phyloP scores from a whole-genome alignment of 176 grass and related monocot genomes.

The Phyllostachys edulis region DNA sequence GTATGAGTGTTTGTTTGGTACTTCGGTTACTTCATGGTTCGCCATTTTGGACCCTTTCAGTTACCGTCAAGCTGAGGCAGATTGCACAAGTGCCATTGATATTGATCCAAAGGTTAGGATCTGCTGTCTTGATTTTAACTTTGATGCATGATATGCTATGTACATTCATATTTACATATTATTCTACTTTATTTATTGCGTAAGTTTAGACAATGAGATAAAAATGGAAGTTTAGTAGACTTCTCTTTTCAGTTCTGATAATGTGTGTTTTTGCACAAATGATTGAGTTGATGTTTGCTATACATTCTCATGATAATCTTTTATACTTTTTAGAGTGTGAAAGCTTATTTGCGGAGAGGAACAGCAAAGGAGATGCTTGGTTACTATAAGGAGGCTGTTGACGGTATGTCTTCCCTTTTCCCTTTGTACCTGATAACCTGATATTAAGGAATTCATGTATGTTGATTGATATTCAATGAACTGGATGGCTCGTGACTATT shows the following conservation, averaged over 20 bases:
- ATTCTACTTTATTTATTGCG: background rate
- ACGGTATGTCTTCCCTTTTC: conserved; percentile 55
- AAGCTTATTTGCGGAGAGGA: conserved; percentile 95
- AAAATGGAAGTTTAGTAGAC: background rate
- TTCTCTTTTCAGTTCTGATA: background rate
- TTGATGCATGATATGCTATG: background rate
- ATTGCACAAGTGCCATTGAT: conserved; percentile 84
- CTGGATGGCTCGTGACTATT: background rate
- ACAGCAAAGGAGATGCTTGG: conserved; percentile 93
- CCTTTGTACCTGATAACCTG: background rate
- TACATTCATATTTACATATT: background rate
- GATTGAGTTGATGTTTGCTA: background rate
- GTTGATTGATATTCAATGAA: background rate
- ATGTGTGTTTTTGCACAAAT: background rate
- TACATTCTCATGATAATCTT: background rate
- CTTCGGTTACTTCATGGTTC: conserved; percentile 23
- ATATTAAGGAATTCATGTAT: background rate
- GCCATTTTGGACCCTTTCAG: conserved; percentile 44
- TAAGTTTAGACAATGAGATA: background rate
- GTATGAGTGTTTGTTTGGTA: background rate
- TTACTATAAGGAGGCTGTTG: conserved; percentile 89
- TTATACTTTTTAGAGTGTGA: conserved; percentile 61
- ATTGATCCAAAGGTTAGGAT: conserved; percentile 85
- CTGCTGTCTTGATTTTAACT: conserved; percentile 7
- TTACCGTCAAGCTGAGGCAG: conserved; percentile 88